Base-by-base conservation (phyloP, 1,284 basidiomycete species). In the Ustilago nuda region DNA sequence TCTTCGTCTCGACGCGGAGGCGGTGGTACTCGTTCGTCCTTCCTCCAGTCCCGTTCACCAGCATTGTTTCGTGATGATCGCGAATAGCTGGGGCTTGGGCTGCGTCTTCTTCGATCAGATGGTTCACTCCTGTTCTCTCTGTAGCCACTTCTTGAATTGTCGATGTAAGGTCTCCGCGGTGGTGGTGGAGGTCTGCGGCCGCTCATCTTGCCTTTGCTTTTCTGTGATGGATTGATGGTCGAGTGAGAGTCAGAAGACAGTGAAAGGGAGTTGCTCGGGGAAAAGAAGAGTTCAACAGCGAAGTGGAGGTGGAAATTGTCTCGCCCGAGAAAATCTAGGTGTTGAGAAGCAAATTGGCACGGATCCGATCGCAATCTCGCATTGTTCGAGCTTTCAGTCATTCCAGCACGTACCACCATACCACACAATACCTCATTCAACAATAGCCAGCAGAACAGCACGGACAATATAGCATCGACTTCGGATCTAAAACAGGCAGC, bases 301-400 rank as follows among this genome's bases (percentile, higher is more conserved):
- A 50, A 17, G 48, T 50, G 48, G 48, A 50, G 48, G 48, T 32
- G 15, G n/a, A 39, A 30, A 37, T 19, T 48, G 9, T 62, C 53
- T 72, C 65, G 61, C 48, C 54, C 70, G 70, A 62, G 53, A 72
- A 37, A 51, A 27, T 32, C n/a, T 39, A 5, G 30, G 48, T 27
- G 30, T 50, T 50, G 27, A 45, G 32, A 39, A 23, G 19, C 2
- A 6, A 1, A n/a, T n/a, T 45, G 7, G 27, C 50, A 66, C 70
- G 70, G 70, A 63, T 57, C 70, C 70, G 70, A 72, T 54, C 70
- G 65, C 54, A 35, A 60, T 55, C 13, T 52, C 52, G 46, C 60
- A 37, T 23, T 55, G 48, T 61, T 61, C 41, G 30, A 66, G 45
- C 52, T 61, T 65, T 62, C 48, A 17, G 23, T 50, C 48, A 15